phyloP scores from a whole-genome alignment of 2,329 filamentous ascomycete species.

The Aureobasidium pullulans region DNA sequence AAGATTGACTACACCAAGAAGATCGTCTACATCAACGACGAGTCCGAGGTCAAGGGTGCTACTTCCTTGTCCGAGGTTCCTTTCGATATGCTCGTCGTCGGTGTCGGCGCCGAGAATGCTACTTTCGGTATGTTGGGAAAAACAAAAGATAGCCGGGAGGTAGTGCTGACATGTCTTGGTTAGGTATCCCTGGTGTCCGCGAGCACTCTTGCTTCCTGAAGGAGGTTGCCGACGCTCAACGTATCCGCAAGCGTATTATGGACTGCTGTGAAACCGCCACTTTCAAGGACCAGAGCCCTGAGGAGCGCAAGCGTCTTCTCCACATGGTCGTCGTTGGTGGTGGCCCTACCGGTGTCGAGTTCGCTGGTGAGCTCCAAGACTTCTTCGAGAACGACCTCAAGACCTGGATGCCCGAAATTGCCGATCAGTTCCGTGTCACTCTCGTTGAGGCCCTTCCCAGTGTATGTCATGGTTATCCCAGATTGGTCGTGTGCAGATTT shows the following conservation, averaged over 20 bases:
- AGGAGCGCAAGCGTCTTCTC: conserved; percentile 86
- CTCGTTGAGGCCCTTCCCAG: conserved; percentile 95
- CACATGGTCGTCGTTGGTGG: conserved; percentile 89
- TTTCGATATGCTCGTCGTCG: conserved; percentile 97
- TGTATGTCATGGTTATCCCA: conserved; percentile 33
- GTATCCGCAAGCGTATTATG: conserved; percentile 98
- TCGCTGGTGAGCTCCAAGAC: conserved; percentile 95
- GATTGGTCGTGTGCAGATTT: not conserved
- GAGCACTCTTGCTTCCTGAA: conserved; percentile 98
- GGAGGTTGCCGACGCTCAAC: conserved; percentile 93
- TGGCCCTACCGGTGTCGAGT: conserved; percentile 95
- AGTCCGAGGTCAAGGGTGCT: conserved; percentile 84
- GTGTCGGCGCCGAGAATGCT: conserved; percentile 95
- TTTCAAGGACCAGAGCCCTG: conserved; percentile 87
- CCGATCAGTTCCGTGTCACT: conserved; percentile 91
- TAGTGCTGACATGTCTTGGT: conserved; percentile 3
- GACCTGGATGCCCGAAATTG: conserved; percentile 96
- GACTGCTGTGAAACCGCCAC: conserved; percentile 97
- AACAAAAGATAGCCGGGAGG: not conserved
- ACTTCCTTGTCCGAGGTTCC: conserved; percentile 78
- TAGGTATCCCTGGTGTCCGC: conserved; percentile 79
- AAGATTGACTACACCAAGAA: conserved; percentile 91
- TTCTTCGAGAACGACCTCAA: conserved; percentile 98
- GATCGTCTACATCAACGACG: conserved; percentile 81
- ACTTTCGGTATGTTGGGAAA: conserved; percentile 64